Conservation (phyloP, 2,329 filamentous ascomycete genomes). For the Colletotrichum horii region DNA sequence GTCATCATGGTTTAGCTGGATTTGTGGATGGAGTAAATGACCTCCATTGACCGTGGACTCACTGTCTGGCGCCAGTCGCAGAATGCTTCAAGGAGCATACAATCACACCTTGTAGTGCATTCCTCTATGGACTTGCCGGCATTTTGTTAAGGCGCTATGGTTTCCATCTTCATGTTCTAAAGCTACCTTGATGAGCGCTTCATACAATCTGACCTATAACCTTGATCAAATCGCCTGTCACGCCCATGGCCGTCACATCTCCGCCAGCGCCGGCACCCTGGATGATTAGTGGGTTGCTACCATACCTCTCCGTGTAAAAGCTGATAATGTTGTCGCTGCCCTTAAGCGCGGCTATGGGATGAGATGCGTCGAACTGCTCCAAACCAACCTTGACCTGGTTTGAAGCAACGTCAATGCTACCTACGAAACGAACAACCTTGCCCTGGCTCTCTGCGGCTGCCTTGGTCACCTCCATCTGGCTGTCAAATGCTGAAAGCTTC, state of each 20-base stretch:
- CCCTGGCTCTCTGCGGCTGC: constrained; percentile 82
- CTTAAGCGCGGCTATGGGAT: constrained; percentile 92
- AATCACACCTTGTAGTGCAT: not conserved
- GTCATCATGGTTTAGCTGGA: constrained; percentile 7
- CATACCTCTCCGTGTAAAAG: constrained; percentile 97
- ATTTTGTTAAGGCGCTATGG: not conserved
- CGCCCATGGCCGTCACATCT: constrained; percentile 97
- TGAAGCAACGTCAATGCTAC: constrained; percentile 84
- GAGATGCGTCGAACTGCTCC: constrained; percentile 85
- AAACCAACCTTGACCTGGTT: constrained; percentile 90
- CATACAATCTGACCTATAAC: constrained; percentile 73
- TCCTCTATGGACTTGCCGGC: not conserved
- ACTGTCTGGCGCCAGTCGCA: not conserved
- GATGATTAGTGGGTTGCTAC: constrained; percentile 87
- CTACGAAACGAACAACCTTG: constrained; percentile 93
- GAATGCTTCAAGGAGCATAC: not conserved
- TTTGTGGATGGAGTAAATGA: constrained; percentile 11
- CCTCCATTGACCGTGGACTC: not conserved
- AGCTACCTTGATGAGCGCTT: constrained; percentile 17
- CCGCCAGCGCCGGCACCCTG: constrained; percentile 94
- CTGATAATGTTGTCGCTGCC: constrained; percentile 99
- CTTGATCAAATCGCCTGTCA: constrained; percentile 92
- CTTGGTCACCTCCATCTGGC: constrained; percentile 89
- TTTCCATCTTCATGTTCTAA: not conserved
- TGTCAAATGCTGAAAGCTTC: constrained; percentile 81